Evolutionary conservation across 371 early-diverging fungal species (phyloP), one percentile per base, ranked within the genome.

Genomic region (Lichtheimia corymbifera): DNA sequence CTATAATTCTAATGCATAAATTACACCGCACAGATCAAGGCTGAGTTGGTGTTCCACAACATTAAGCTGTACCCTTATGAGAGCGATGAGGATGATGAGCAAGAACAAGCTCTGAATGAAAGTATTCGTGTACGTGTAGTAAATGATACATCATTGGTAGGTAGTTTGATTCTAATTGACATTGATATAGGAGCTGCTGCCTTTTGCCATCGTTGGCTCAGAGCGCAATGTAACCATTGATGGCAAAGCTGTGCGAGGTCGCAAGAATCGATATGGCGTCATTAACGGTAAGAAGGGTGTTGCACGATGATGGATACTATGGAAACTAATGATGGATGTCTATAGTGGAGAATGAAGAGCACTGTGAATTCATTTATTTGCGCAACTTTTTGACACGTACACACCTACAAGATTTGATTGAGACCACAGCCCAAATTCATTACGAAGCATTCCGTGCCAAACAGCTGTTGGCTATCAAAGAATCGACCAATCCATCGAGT

Each of bases 371-470:
- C 68, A 84, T 88, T 55, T 88, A 91, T 61, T 77, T 94, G 50
- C 88, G 93, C 71, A 89, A 93, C 77, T 93, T 94, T 71, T 75
- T 94, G 73, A 91, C 91, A 13, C 86, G 77, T 64, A 92, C 95
- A 20, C 93, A 94, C 55, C 78, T 94, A 53, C 91, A 91, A 64
- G 93, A 93, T 61, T 79, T 93, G 63, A 87, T 93, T 61, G 95
- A 94, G 69, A 91, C 91, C 52, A 94, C 95, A 11, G 86, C 91
- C 15, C 85, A 89, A 68, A 85, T 90, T 59, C 94, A 93, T 68
- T 94, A 94, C 71, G 95, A 94, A 75, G 83, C 89, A n/a, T 97
- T 94, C 91, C 88, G 97, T 55, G 88, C 93, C 30, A 84, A 89
- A 68, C 93, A 93, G 74, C 73, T 93, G 49, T 70, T 93, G 59